These are phyloP conservation scores for Didymella glomerata DNA, from an alignment of 2,329 filamentous ascomycete species.

Conservation along the genomic window DNA sequence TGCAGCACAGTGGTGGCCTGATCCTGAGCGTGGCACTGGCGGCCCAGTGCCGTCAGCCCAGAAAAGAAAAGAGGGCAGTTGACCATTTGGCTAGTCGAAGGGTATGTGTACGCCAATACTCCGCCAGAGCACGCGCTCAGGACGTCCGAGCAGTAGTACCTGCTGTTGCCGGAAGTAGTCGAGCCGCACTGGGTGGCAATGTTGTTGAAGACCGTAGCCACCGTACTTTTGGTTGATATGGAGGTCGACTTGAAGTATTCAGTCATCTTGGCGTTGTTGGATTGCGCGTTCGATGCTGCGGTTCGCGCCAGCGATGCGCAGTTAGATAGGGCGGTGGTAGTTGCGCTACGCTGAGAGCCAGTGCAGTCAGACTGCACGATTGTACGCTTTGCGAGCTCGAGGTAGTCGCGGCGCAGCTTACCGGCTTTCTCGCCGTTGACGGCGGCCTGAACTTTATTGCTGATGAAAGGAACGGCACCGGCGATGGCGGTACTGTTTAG, in stretches of 20 bases:
- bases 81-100: constrained; percentile 61
- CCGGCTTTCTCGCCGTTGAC: constrained; percentile 65
- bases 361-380: constrained; percentile 64
- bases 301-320: constrained; percentile 61
- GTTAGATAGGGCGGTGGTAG: constrained; percentile 60
- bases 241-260: constrained; percentile 70
- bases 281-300: constrained; percentile 61
- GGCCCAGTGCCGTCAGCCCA: constrained; percentile 58
- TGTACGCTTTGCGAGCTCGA: constrained; percentile 59
- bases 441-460: constrained; percentile 64
- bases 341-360: constrained; percentile 55
- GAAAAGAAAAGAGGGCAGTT: constrained; percentile 69
- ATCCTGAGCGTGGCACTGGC: constrained; percentile 68
- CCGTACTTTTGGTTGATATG: constrained; percentile 55
- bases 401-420: constrained; percentile 58
- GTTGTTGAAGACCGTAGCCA: constrained; percentile 61
- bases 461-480: constrained; percentile 64
- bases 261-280: constrained; percentile 59
- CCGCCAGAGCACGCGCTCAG: constrained; percentile 58
- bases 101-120: constrained; percentile 68
- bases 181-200: constrained; percentile 65
- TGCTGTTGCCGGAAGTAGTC: constrained; percentile 58
- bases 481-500: constrained; percentile 56
- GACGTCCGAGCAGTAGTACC: constrained; percentile 66
- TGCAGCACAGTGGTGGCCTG: constrained; percentile 70